Base-by-base conservation (phyloP, 1,284 basidiomycete genomes). In the Earliella scabrosa region DNA sequence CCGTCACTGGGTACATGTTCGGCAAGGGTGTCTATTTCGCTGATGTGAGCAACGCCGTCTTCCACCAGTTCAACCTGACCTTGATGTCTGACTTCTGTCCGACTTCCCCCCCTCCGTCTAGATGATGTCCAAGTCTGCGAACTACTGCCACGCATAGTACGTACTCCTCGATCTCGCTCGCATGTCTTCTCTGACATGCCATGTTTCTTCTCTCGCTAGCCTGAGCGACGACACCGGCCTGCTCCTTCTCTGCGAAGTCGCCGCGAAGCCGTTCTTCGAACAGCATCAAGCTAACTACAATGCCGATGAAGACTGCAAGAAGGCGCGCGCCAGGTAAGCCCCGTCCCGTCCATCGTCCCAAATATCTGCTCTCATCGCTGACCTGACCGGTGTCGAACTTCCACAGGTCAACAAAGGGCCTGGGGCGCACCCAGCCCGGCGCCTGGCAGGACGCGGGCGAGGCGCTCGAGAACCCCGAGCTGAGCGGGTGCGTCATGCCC, bases 11-110 rank as follows among this genome's bases (percentile, higher is more conserved):
- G 0, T 86, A 86, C 66, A 86, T 86, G 85, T 87, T 87, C 64
- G 86, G 86, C 49, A 87, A 87, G 71, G 86, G 85, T 40, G 82
- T 86, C 26, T 87, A 87, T 66, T 84, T 87, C 52, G 85, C 85
- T 11, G 85, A 88, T 71, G 83, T 83, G 63, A 68, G 82, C 67
- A 31, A 7, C 6, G 6, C n/a, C 14, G n/a, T 35, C 4, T 13
- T 16, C 4, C 2, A 16, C 11, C 23, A n/a, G 6, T 39, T 20
- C 26, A 7, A 35, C 24, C 36, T 41, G 24, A 6, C 23, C n/a
- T n/a, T n/a, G n/a, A n/a, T n/a, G n/a, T n/a, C n/a, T n/a, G n/a
- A n/a, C n/a, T n/a, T n/a, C n/a, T n/a, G n/a, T n/a, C 45, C 54
- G 11, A 60, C 39, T 44, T 9, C 39, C 31, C 34, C 53, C 38